These are phyloP conservation scores for Coccinonectria pachysandricola DNA, from an alignment of 2,329 filamentous ascomycete species.

Conservation along the genomic window DNA sequence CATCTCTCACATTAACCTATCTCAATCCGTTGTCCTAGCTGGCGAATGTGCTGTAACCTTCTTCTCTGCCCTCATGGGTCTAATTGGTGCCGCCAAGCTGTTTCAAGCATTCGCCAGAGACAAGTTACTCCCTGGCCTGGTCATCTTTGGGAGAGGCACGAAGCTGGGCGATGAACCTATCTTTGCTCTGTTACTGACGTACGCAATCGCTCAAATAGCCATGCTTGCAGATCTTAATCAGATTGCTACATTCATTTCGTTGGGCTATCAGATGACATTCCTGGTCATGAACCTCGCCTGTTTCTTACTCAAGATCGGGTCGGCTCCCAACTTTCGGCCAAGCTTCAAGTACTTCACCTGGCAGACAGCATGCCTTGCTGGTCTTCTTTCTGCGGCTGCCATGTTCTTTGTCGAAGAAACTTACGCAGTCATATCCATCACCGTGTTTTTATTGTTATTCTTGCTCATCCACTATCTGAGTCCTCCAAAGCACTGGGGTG, in stretches of 20 bases:
- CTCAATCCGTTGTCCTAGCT: constrained; percentile 59
- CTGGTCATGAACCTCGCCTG: constrained; percentile 81
- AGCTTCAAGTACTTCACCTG: constrained; percentile 85
- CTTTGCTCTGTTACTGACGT: constrained; percentile 67
- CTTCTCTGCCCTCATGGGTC: constrained; percentile 79
- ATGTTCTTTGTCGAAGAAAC: constrained; percentile 88
- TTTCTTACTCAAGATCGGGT: constrained; percentile 76
- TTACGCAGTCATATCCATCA: constrained; percentile 67
- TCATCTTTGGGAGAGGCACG: constrained; percentile 64
- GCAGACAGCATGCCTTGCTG: constrained; percentile 67
- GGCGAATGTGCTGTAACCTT: constrained; percentile 76
- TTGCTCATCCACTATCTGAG: constrained; percentile 76
- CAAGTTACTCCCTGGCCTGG: constrained; percentile 65
- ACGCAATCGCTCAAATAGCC: constrained; percentile 63
- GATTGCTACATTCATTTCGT: constrained; percentile 81
- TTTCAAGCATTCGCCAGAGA: constrained; percentile 76
- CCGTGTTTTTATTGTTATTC: constrained; percentile 66
- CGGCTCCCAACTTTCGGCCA: constrained; percentile 79
- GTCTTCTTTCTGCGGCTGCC: constrained; percentile 63
- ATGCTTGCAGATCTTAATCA: constrained; percentile 78
- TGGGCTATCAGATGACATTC: constrained; percentile 91
- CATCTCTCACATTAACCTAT: constrained; percentile 73
- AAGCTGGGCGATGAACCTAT: constrained; percentile 64
- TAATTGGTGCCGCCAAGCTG: constrained; percentile 76
- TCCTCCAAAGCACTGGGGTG: constrained; percentile 80